Percentiles rank a stretch among this genome's conserved stretches.
These are phyloP conservation scores for Stachybotrys echinatus DNA, from an alignment of 2,329 filamentous ascomycete species.

Conservation along the genomic window DNA sequence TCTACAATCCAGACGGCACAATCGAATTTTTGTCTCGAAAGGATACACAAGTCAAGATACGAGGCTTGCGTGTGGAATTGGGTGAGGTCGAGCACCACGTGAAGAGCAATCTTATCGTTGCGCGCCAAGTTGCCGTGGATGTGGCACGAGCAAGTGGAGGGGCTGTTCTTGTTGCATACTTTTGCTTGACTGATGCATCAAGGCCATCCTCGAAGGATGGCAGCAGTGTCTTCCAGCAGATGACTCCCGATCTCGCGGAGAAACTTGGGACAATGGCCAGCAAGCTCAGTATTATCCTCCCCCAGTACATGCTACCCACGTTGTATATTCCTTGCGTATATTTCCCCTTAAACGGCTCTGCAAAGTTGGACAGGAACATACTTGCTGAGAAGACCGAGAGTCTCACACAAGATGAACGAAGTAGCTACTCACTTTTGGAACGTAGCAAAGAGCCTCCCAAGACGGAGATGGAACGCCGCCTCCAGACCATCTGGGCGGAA, in stretches of 20 bases:
- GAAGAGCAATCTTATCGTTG: not conserved
- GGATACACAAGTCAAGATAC: conserved; percentile 50
- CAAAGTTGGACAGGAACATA: not conserved
- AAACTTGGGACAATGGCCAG: not conserved
- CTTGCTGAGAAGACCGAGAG: not conserved
- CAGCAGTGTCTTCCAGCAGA: not conserved
- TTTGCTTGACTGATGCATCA: not conserved
- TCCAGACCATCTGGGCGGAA: conserved; percentile 6
- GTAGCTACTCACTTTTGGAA: not conserved
- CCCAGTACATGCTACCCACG: not conserved
- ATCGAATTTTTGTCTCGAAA: conserved; percentile 36
- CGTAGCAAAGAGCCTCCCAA: not conserved
- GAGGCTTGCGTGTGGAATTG: conserved; percentile 47
- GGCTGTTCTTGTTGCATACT: not conserved
- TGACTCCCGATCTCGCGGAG: not conserved
- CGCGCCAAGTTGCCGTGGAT: conserved; percentile 2
- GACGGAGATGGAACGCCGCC: conserved; percentile 1
- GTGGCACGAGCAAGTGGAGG: conserved; percentile 1
- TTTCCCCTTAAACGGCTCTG: not conserved
- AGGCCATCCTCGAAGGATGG: not conserved
- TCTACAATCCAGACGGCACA: not conserved
- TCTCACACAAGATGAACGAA: not conserved
- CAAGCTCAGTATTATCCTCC: not conserved
- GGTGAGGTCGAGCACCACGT: conserved; percentile 7
- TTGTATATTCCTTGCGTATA: not conserved